Evolutionary conservation across 1,284 basidiomycete genomes (phyloP), one percentile per base, ranked within the genome.

Genomic region (Ganoderma leucocontextum): DNA sequence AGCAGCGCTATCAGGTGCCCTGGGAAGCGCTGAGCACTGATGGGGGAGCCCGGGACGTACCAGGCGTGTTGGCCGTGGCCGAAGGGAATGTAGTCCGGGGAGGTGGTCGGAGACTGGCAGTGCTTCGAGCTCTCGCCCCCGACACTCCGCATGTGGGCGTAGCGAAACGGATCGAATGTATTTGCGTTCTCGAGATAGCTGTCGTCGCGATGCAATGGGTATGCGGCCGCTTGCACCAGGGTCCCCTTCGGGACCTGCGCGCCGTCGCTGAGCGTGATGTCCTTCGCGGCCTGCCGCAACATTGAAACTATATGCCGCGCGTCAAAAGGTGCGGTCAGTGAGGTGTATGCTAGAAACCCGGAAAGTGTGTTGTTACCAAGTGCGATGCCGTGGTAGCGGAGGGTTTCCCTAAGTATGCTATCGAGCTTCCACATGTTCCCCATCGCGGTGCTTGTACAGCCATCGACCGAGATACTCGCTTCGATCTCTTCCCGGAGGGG

Each of bases 381-480:
- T 39, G 57, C 71, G 35, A 79, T 72, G 0, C 79, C 80, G 44
- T 80, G 80, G 47, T 81, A 66, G 9, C 86, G 78, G 66, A 81
- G 80, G 1, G 82, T 80, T 72, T 88, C 86, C 61, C 83, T 81
- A 60, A 89, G 71, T 73, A 88, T 86, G 70, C 85, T 87, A 68
- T 88, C 86, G 29, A 87, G 70, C 66, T 84, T 84, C 64, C 77
- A 75, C 81, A 88, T 81, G 63, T 83, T 84, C 10, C 71, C 75
- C 63, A 88, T 75, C 0, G 82, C 77, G 0, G 73, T 72, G 70
- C 86, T 86, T 1, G 81, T 83, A 83, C 85, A 86, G 0, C 86
- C 85, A 38, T 85, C 79, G 38, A 76, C 74, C 0, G 70, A 66
- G 10, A 83, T 70, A 4, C 82, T 74, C 1, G 62, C 49, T 35